phyloP scores from a whole-genome alignment of 495 filamentous ascomycete species.

The Stereocaulon alpinum region DNA sequence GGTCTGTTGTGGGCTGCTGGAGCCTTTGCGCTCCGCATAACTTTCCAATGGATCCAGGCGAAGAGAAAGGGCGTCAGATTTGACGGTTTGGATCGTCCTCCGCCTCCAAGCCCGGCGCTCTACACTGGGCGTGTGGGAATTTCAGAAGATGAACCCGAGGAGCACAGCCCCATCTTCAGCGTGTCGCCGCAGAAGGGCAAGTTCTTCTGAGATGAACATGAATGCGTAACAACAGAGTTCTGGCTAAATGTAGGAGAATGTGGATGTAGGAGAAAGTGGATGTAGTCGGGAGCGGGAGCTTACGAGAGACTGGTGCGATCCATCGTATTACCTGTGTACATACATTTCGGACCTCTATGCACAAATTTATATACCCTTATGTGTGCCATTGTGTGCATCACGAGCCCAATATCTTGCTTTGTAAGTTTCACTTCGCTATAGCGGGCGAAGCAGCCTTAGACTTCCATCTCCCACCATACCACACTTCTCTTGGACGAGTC shows the following conservation, averaged over 20 bases:
- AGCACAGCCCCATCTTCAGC: not conserved
- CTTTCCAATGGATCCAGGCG: constrained; percentile 40
- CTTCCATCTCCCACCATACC: not conserved
- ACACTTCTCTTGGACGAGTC: constrained; percentile 8
- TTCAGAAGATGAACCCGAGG: constrained; percentile 10
- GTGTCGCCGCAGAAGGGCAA: constrained; percentile 13
- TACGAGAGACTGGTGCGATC: too few relatives aligned
- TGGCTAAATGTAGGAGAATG: not conserved
- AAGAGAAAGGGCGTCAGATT: constrained; percentile 45
- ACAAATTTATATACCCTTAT: not conserved
- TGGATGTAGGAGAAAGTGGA: not conserved
- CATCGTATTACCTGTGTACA: not conserved
- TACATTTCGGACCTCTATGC: not conserved
- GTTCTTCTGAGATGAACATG: constrained; percentile 14
- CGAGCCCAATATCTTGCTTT: not conserved
- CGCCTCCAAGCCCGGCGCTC: constrained; percentile 2
- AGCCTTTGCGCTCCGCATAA: constrained; percentile 45
- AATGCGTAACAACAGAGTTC: not conserved
- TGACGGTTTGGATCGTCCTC: constrained; percentile 51
- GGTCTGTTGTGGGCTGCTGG: constrained; percentile 57
- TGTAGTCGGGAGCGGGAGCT: not conserved
- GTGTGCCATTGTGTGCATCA: not conserved
- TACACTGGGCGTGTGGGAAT: not conserved
- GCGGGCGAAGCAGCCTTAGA: not conserved
- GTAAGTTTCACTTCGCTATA: not conserved